Percentiles rank a stretch among this genome's conserved stretches.
Conservation (phyloP, 306 rosid genomes). For the Rubus parviflorus region DNA sequence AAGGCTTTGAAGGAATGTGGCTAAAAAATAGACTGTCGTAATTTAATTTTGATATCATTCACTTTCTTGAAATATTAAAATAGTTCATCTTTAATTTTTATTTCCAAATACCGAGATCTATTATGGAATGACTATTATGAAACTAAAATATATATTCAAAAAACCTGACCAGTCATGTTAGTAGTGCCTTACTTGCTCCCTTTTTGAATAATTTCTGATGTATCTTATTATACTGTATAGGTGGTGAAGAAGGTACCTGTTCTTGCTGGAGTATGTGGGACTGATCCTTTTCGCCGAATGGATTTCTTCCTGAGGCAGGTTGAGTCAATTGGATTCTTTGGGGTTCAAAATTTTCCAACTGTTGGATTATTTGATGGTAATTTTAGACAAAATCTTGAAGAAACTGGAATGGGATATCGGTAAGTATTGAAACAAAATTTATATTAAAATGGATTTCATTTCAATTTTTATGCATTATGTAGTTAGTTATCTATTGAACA, state of each 20-base stretch:
- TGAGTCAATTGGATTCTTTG: slow-evolving; percentile 83
- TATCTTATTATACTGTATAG: slow-evolving; percentile 41
- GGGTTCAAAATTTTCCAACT: slow-evolving; percentile 97
- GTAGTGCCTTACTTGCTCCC: neutral
- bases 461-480: slow-evolving; percentile 18
- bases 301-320: slow-evolving; percentile 83
- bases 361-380: slow-evolving; percentile 91
- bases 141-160: neutral
- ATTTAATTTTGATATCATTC: neutral
- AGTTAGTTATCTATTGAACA: slow-evolving; percentile 31
- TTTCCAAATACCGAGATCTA: neutral
- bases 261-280: slow-evolving; percentile 88
- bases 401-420: slow-evolving; percentile 97
- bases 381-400: slow-evolving; percentile 93
- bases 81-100: neutral
- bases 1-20: neutral
- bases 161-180: neutral
- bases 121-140: neutral
- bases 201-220: slow-evolving; percentile 8
- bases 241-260: slow-evolving; percentile 81
- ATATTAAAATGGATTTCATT: neutral
- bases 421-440: slow-evolving; percentile 28
- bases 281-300: slow-evolving; percentile 95
- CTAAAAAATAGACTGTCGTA: neutral
- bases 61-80: neutral